Conservation (phyloP, 2,329 filamentous ascomycete genomes). For the Apiospora saccharicola region DNA sequence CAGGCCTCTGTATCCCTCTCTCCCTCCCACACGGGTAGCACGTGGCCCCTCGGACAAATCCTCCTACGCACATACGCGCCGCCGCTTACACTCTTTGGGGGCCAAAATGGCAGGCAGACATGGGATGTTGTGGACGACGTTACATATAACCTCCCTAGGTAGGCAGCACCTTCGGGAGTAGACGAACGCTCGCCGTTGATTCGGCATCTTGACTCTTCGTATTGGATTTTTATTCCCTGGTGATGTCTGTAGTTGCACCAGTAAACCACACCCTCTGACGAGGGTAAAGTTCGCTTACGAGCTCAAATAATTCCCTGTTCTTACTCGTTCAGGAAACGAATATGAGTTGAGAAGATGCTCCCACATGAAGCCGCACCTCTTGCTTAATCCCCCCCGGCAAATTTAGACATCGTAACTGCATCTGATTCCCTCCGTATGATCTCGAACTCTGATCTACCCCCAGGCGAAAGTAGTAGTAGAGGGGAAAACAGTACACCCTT, state of each 20-base stretch:
- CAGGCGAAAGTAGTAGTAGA: neutral
- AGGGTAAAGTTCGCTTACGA: neutral
- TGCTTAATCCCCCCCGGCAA: no score
- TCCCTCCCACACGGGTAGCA: neutral
- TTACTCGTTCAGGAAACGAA: neutral
- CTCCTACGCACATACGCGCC: conserved; percentile 2
- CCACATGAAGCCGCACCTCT: neutral
- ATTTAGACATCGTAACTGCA: no score
- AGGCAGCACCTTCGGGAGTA: neutral
- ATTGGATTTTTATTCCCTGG: no score
- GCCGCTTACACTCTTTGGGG: neutral
- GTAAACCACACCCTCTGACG: neutral
- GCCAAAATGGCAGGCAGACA: neutral
- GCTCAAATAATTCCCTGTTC: neutral
- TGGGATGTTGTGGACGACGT: neutral
- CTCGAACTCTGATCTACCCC: no score
- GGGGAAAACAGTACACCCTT: neutral
- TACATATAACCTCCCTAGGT: neutral
- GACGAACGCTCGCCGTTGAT: neutral
- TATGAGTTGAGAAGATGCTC: neutral
- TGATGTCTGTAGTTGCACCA: neutral
- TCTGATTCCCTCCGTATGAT: no score
- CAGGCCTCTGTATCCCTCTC: neutral
- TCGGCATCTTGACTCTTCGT: no score
- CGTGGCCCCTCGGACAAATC: conserved; percentile 1